Base-by-base conservation (phyloP, 1,139 yeast species). In the Candida glucosophila region DNA sequence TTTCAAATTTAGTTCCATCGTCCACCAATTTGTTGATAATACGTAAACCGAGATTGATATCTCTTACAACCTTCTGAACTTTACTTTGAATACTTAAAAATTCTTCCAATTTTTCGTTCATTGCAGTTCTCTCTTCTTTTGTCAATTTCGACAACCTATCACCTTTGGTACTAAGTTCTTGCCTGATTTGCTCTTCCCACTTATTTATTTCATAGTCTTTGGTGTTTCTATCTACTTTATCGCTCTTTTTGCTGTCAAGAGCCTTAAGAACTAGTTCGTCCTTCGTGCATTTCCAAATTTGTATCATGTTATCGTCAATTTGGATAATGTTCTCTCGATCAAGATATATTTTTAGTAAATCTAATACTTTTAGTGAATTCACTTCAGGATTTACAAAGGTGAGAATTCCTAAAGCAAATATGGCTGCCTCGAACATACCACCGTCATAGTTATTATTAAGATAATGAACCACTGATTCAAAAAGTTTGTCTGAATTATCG, bases 131-230 rank as follows among this genome's bases (percentile, higher is more conserved):
- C 33, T 90, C 95, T 42, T 86, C 96, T 39, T 74, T 80, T 6
- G 93, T 67, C 25, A 78, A 58, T 42, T 78, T 80, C 3, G 40
- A 37, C 4, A 47, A 49, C 5, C 33, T 38, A 25, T 53, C 52
- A 22, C 59, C 60, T 48, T 77, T 77, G 30, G 64, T 60, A 2
- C 79, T 77, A 30, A 85, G 62, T 44, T 83, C 90, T 37, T 74
- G 74, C 40, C 88, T 73, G 24, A 90, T 69, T 27, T 71, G 70
- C 41, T 79, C 88, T 49, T 90, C 98, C 97, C 98, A 90, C 44
- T 82, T 77, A 35, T 72, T 63, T 10, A 86, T 81, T 40, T 82
- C 94, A 44, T 82, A 83, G 42, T 86, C 95, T 44, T 75, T 83
- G 3, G 80, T 55, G 44, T 82, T 82, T 43, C 80, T 82, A 15